Conservation (phyloP, 1,284 basidiomycete genomes). For the Malassezia sympodialis region DNA sequence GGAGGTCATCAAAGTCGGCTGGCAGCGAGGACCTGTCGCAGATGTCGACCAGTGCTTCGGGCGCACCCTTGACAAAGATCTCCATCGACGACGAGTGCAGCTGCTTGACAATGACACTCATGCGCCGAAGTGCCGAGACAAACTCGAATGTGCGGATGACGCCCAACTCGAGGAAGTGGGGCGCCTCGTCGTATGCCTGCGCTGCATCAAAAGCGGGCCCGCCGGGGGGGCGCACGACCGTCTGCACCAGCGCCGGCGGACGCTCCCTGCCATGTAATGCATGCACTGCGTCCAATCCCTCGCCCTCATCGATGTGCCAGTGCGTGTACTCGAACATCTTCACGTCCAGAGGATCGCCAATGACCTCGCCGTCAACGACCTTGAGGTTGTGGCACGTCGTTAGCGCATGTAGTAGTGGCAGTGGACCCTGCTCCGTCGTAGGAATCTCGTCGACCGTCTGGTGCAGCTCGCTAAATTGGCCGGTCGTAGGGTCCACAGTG, state of each 20-base stretch:
- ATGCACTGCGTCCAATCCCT: constrained; percentile 24
- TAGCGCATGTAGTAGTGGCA: constrained; percentile 78
- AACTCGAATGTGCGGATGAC: constrained; percentile 96
- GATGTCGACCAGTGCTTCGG: constrained; percentile 93
- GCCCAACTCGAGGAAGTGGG: constrained; percentile 71
- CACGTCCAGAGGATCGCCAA: constrained; percentile 91
- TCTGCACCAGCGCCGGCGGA: constrained; percentile 85
- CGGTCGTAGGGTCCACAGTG: constrained; percentile 45
- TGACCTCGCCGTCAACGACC: constrained; percentile 73
- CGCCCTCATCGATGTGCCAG: constrained; percentile 86
- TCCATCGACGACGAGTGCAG: constrained; percentile 92
- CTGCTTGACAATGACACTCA: constrained; percentile 95
- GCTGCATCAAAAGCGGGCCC: constrained; percentile 77
- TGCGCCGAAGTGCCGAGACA: constrained; percentile 78
- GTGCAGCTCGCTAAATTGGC: constrained; percentile 81
- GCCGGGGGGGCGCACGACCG: constrained; percentile 87
- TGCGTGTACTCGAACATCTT: constrained; percentile 82
- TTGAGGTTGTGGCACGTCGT: constrained; percentile 95
- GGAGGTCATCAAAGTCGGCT: constrained; percentile 86
- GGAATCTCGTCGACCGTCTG: constrained; percentile 79
- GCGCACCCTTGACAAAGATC: constrained; percentile 95
- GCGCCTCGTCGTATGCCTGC: constrained; percentile 65
- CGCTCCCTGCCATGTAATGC: constrained; percentile 52
- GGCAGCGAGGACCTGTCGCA: constrained; percentile 56
- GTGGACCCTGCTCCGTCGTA: constrained; percentile 28